These are phyloP conservation scores for Citropsis articulata DNA, from an alignment of 345 rosid genomes.

Conservation along the genomic window DNA sequence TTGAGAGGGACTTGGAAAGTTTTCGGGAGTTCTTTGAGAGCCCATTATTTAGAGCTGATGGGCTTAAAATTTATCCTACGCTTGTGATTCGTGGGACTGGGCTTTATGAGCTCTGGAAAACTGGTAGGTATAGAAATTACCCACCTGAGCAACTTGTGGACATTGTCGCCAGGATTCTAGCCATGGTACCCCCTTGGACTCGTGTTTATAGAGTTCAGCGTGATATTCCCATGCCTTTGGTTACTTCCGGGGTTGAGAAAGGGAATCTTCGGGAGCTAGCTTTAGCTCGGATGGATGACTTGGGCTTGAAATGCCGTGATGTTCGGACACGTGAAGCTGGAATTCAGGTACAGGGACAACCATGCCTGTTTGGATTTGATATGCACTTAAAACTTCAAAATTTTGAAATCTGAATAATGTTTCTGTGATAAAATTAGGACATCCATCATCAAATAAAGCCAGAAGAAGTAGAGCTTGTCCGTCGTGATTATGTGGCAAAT, in stretches of 20 bases:
- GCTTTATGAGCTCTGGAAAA: slow-evolving; percentile 96
- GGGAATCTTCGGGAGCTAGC: slow-evolving; percentile 99
- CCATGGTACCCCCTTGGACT: slow-evolving; percentile 99
- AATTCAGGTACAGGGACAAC: slow-evolving; percentile 59
- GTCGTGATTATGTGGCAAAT: slow-evolving; percentile 97
- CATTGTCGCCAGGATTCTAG: slow-evolving; percentile 90
- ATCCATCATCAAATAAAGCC: slow-evolving; percentile 95
- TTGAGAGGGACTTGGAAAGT: slow-evolving; percentile 96
- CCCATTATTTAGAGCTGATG: slow-evolving; percentile 95
- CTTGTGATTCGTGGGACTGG: slow-evolving; percentile 99
- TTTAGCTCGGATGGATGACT: slow-evolving; percentile 94
- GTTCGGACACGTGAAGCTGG: slow-evolving; percentile 99
- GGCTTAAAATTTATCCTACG: slow-evolving; percentile 95
- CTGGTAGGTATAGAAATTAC: slow-evolving; percentile 97
- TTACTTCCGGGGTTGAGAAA: slow-evolving; percentile 98
- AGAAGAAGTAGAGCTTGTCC: slow-evolving; percentile 97
- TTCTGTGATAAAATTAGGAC: slow-evolving; percentile 49
- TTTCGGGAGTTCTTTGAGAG: slow-evolving; percentile 95
- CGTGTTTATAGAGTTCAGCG: slow-evolving; percentile 99
- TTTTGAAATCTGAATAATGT: slow-evolving; percentile 6
- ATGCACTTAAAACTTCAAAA: slow-evolving; percentile 4
- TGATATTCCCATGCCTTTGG: slow-evolving; percentile 98
- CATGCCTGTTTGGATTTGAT: background rate
- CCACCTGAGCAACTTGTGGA: slow-evolving; percentile 99
- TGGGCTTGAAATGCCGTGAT: slow-evolving; percentile 97